Base-by-base conservation (phyloP, 305 asterid species). In the Stenogyne calaminthoides region DNA sequence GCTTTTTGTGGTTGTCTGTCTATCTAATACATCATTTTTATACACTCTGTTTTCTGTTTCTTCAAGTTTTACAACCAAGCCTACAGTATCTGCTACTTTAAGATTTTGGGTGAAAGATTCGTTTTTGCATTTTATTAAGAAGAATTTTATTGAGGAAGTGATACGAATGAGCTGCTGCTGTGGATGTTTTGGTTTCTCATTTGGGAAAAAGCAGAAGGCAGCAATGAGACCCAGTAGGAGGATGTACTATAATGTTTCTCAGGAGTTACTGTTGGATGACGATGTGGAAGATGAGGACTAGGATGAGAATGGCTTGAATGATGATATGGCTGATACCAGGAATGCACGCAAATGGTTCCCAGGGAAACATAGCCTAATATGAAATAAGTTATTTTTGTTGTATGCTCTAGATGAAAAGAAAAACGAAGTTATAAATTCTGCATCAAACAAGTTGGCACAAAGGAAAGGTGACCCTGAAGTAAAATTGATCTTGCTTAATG, bases 101-200 rank as follows among this genome's bases (percentile, higher is more conserved):
- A 73, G 27, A 75, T 69, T 29, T 58, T 47, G 76, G 76, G 76
- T 16, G 54, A 66, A 36, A 47, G 49, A 70, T 67, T 64, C 55
- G 56, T 71, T 67, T 20, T 79, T 51, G 49, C 82, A 71, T 83
- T 87, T 76, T 59, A 16, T 72, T 55, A 84, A 77, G 82, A 83
- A 87, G 76, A 81, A 80, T 82, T 75, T 84, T 36, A 70, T 86
- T 62, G 86, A 27, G 72, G 79, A 80, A 76, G 86, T 76, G 59
- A 54, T 81, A 14, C 88, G 84, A 73, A 91, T 92, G 95, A 98
- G 91, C 37, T 95, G 99, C 79, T 32, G n/a, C 54, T 92, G 96
- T 77, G 93, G 93, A 72, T 95, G 98, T 86, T 95, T 95, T 80
- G 98, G 99, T 62, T 86, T 92, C 78, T 79, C 92, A 16, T 85